Base-by-base conservation (phyloP, 441 rosid species). In the Omphalea diandra region DNA sequence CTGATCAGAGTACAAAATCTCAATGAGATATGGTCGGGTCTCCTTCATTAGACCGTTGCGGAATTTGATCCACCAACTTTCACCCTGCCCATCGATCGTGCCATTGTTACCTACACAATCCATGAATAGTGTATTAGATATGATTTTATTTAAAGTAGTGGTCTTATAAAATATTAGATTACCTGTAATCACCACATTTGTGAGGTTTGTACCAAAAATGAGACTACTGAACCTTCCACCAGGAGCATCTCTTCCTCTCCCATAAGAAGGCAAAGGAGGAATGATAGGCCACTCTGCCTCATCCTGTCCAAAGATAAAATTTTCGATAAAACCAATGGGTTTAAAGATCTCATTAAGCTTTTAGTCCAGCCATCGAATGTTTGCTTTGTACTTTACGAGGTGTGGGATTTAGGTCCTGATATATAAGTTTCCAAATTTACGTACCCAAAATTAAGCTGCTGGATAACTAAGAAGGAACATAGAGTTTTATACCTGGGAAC, bases 121-220 rank as follows among this genome's bases (percentile, higher is more conserved):
- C n/a, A n/a, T 8, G 11, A 0, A 36, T 36, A 36, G 41, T 36
- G 44, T 40, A 40, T 40, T 40, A 8, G 9, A 40, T 40, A 8
- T 40, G 14, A 47, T 38, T 26, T 44, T 1, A 29, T 22, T 24
- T 67, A 32, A 26, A 49, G 24, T 29, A 15, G 2, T 35, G 33
- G 36, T 24, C 11, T n/a, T 5, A 41, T 38, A n/a, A 3, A 6
- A 20, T 1, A 18, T 52, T 68, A 27, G 32, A 49, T 64, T 78
- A 87, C 93, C 94, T 7, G 97, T 87, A 67, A 90, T 75, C 29
- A 88, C 84, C 24, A 90, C 86, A 64, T 88, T 94, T 0, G 85
- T 81, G 46, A 90, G 83, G 67, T 90, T 86, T 1, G 86, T 77
- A 27, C 93, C 94, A 50, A 77, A 87, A 61, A 90, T 80, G 2